These are phyloP conservation scores for Peronospora farinosa DNA, from an alignment of 352 stramenopile genomes.

Conservation along the genomic window DNA sequence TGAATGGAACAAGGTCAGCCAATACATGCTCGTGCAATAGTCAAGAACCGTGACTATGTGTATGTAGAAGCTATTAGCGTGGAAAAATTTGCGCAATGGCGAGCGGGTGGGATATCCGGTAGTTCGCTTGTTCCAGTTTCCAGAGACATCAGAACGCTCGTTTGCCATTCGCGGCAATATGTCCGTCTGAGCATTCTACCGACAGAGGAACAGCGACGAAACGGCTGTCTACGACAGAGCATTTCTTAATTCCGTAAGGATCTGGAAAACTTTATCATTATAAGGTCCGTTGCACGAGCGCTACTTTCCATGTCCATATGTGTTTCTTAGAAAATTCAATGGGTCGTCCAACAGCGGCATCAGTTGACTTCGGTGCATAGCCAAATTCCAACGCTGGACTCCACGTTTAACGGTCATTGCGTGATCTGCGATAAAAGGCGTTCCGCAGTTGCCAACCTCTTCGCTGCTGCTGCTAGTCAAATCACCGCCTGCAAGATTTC, in stretches of 20 bases:
- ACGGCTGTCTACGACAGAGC: slow-evolving; percentile 32
- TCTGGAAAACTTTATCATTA: slow-evolving; percentile 35
- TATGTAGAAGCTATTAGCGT: slow-evolving; percentile 44
- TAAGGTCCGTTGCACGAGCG: slow-evolving; percentile 24
- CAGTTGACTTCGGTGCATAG: slow-evolving; percentile 11
- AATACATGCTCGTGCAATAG: slow-evolving; percentile 25
- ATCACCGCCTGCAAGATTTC: slow-evolving; percentile 10
- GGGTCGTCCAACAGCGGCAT: slow-evolving; percentile 21
- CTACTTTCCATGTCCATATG: slow-evolving; percentile 28
- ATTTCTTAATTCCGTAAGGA: slow-evolving; percentile 27
- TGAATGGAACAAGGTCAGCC: slow-evolving; percentile 38
- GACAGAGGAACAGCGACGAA: slow-evolving; percentile 28
- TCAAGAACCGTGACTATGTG: slow-evolving; percentile 51
- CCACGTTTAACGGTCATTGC: slow-evolving; percentile 23
- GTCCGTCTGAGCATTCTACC: slow-evolving; percentile 33
- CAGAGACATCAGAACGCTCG: slow-evolving; percentile 22
- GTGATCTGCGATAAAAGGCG: slow-evolving; percentile 24
- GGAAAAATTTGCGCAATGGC: slow-evolving; percentile 36
- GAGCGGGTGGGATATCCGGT: slow-evolving; percentile 56
- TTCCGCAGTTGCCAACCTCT: slow-evolving; percentile 19
- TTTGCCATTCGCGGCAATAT: slow-evolving; percentile 26
- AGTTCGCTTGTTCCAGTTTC: slow-evolving; percentile 52
- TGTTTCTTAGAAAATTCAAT: slow-evolving; percentile 36
- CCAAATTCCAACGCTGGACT: slow-evolving; percentile 12
- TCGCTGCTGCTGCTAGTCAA: slow-evolving; percentile 11